Base-by-base conservation (phyloP, 345 rosid species). In the Eucalyptus rudis region DNA sequence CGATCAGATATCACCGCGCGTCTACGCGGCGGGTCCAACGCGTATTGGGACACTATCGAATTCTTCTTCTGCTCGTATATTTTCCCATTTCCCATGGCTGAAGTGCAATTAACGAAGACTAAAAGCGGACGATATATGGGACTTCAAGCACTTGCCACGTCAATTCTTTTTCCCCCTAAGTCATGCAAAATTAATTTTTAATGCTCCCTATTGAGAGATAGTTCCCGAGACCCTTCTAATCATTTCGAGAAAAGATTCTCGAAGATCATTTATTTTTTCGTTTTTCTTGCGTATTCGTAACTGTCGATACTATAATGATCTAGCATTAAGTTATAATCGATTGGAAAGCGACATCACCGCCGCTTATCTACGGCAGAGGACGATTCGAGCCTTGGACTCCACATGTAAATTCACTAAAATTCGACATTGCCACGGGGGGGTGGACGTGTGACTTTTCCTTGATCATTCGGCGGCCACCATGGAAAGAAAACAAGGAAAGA, bases 71-170 rank as follows among this genome's bases (percentile, higher is more conserved):
- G 4, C 36, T 13, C 19, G 33, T 7, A 64, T 31, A 64, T 64
- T 29, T 29, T 29, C 36, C 33, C 33, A 29, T 33, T 12, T 0
- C 33, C n/a, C 13, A 10, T 0, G 1, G 14, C 8, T 27, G 29
- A 59, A 59, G 66, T 59, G n/a, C 13, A 24, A 24, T 58, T 25
- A 24, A 25, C 29, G 27, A 31, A 22, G 29, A 4, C 62, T 56
- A 24, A 56, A 56, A 27, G 31, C 58, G 24, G 58, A 52, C 58
- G 58, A 52, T 52, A 52, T 19, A 52, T 19, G 56, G 56, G 56
- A 52, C 24, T 52, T 52, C 58, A 20, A 52, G 58, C 58, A 52
- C 58, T 52, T 52, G 58, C 58, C 25, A 52, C 3, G 24, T 20
- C 25, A 8, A 52, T 52, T 20, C 4, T 8, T 52, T 52, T 52